These are phyloP conservation scores for Zygosaccharomyces pseudobailii DNA, from an alignment of 1,139 yeast species.

Conservation along the genomic window DNA sequence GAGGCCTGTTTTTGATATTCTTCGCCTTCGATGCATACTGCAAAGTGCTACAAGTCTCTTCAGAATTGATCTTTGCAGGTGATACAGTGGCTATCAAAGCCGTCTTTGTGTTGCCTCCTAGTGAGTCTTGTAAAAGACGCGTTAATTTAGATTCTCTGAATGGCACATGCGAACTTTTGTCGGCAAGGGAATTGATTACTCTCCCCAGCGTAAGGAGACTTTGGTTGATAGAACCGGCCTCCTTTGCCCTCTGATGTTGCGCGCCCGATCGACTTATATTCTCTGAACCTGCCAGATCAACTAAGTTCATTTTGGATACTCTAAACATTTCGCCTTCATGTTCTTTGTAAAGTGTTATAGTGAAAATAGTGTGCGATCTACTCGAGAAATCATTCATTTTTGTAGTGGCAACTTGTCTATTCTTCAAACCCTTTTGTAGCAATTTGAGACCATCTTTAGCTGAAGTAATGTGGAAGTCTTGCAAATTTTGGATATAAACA, in stretches of 20 bases:
- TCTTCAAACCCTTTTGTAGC: slow-evolving; percentile 50
- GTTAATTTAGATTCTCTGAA: slow-evolving; percentile 65
- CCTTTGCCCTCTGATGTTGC: slow-evolving; percentile 54
- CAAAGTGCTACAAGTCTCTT: slow-evolving; percentile 59
- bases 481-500: slow-evolving; percentile 50
- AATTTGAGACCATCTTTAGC: slow-evolving; percentile 52
- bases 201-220: slow-evolving; percentile 60
- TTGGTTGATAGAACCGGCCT: slow-evolving; percentile 65
- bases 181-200: slow-evolving; percentile 53
- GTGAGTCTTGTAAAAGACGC: slow-evolving; percentile 56
- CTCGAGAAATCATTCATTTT: slow-evolving; percentile 66
- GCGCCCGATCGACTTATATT: slow-evolving; percentile 59
- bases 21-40: slow-evolving; percentile 66
- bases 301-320: slow-evolving; percentile 66
- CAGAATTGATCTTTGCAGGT: slow-evolving; percentile 57
- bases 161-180: slow-evolving; percentile 48
- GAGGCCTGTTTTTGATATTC: slow-evolving; percentile 59
- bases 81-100: slow-evolving; percentile 62
- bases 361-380: slow-evolving; percentile 69
- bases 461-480: slow-evolving; percentile 49
- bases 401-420: slow-evolving; percentile 63
- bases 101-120: slow-evolving; percentile 65
- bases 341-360: slow-evolving; percentile 51
- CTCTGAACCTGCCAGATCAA: slow-evolving; percentile 78
- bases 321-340: slow-evolving; percentile 40